Conservation (phyloP, 352 stramenopile species). For the Salisapilia sapeloensis region DNA sequence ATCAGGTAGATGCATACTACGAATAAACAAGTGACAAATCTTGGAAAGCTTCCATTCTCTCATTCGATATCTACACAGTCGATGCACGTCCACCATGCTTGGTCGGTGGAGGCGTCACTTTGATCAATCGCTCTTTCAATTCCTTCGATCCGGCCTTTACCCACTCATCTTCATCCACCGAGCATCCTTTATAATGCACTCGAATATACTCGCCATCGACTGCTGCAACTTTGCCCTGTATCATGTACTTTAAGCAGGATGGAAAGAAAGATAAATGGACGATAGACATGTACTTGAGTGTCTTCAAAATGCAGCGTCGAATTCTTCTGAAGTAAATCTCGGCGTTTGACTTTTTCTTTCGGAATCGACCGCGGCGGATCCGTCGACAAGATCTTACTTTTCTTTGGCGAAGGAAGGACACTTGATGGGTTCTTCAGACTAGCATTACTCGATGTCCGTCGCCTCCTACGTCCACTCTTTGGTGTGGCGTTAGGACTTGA, state of each 20-base stretch:
- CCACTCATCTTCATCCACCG: slow-evolving; percentile 53
- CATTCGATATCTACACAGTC: too few species aligned
- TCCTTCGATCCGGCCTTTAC: slow-evolving; percentile 25
- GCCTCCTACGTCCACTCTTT: slow-evolving; percentile 10
- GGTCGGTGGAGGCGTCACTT: slow-evolving; percentile 12
- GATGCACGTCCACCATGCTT: too few species aligned
- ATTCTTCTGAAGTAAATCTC: slow-evolving; percentile 13
- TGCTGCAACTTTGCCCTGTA: slow-evolving; percentile 37
- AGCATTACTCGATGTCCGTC: slow-evolving; percentile 3
- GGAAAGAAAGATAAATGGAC: neutral
- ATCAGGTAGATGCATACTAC: too few species aligned
- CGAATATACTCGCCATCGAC: slow-evolving; percentile 62
- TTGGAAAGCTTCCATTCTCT: too few species aligned
- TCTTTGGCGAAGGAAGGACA: neutral
- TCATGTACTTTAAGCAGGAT: slow-evolving; percentile 1
- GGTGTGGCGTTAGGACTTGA: too few species aligned
- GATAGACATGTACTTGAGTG: slow-evolving; percentile 16
- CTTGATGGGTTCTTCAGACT: too few species aligned
- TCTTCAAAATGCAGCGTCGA: slow-evolving; percentile 48
- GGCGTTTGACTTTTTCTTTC: slow-evolving; percentile 10
- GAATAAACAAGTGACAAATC: too few species aligned
- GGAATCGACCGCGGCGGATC: too few species aligned
- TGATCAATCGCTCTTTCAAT: slow-evolving; percentile 22
- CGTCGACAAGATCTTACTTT: too few species aligned
- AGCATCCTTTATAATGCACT: slow-evolving; percentile 61